Evolutionary conservation across 148 eudicot species (phyloP).

Genomic region (Vaccinium corymbosum): DNA sequence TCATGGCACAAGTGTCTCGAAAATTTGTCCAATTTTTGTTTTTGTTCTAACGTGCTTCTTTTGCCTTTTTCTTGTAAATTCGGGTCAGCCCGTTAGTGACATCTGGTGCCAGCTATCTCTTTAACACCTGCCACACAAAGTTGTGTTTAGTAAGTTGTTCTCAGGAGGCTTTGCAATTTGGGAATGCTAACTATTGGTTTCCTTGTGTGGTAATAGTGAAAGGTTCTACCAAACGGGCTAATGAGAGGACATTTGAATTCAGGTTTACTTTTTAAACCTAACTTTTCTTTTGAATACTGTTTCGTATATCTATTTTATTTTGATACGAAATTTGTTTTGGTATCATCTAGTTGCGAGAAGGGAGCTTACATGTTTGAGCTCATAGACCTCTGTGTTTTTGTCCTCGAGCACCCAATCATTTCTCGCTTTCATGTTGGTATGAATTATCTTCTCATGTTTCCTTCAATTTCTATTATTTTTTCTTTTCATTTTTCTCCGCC

Average conservation of each 20-base stretch:
- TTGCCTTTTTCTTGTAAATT: neutral
- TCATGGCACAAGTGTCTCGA: neutral
- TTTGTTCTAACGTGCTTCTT: neutral
- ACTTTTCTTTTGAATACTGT: neutral
- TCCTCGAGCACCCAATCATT: slow-evolving; percentile 89
- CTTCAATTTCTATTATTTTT: neutral
- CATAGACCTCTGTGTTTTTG: slow-evolving; percentile 81
- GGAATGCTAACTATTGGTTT: neutral
- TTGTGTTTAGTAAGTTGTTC: neutral
- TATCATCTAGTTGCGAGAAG: slow-evolving; percentile 60
- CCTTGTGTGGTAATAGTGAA: neutral
- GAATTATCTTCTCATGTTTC: neutral
- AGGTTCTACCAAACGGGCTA: neutral
- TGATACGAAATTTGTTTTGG: neutral
- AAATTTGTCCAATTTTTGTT: neutral
- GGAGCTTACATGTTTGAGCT: slow-evolving; percentile 98
- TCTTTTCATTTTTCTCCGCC: neutral
- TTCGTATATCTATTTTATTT: neutral
- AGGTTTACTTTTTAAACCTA: neutral
- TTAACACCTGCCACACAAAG: neutral
- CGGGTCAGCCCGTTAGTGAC: neutral
- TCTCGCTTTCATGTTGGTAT: slow-evolving; percentile 96
- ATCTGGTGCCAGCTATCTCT: neutral
- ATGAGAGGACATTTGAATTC: neutral
- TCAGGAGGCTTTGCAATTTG: neutral